Evolutionary conservation across 2,329 filamentous ascomycete genomes (phyloP), one percentile per base, ranked within the genome.

Genomic region (Hypoxylon sp.): DNA sequence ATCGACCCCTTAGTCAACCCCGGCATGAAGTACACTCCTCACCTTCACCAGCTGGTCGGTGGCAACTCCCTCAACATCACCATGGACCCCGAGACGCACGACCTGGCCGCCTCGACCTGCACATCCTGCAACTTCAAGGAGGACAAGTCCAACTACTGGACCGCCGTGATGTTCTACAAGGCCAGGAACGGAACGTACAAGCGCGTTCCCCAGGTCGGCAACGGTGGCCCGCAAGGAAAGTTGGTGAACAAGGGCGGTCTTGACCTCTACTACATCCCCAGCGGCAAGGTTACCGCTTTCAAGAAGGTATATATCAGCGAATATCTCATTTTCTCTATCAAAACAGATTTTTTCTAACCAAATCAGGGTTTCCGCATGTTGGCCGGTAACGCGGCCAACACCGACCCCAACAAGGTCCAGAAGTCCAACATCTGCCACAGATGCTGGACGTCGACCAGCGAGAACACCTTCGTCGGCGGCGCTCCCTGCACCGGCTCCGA

Each of bases 401-500:
- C 76, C 20, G 76, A 81, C 68, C 70, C 78, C 62, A 71, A 24
- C 73, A 76, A 79, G 70, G 80, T 81, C 58, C 69, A 72, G 66
- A 73, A 70, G 67, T 72, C 73, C 60, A 80, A 79, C 73, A 82
- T 82, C 75, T 82, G 80, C 78, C 80, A 82, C 71, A 78, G 80
- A 57, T 82, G 80, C 76, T 82, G 80, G 80, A 82, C 78, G 8
- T 80, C 80, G 12, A 70, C 80, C 28, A 81, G 75, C 69, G 82
- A 84, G 69, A 78, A 75, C 76, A 78, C 74, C 30, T 84, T 84
- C 67, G 77, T 82, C 4, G 83, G 83, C 33, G 81, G 80, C 40
- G 81, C 82, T 18, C 83, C 83, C 30, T 85, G 83, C 80, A 76
- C 78, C 28, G 82, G 82, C 36, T 75, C 71, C 63, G 83, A 85